Evolutionary conservation across 495 filamentous ascomycete genomes (phyloP).

Genomic region (Xeromyces bisporus): DNA sequence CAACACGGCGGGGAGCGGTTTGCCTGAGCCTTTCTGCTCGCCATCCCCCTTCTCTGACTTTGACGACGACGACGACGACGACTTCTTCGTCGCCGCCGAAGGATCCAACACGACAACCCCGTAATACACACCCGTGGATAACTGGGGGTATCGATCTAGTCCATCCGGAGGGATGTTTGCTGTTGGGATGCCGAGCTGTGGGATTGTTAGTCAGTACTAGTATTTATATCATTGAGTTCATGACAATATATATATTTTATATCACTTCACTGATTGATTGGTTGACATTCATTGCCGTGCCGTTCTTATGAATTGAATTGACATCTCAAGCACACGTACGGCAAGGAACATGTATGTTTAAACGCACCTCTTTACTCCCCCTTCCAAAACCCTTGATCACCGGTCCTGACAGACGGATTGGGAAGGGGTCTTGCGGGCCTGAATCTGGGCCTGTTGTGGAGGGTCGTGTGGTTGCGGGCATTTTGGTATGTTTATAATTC

Average conservation of each 20-base stretch:
- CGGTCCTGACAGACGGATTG: conserved; percentile 59
- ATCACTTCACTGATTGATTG: too few species aligned
- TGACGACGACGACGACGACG: background rate
- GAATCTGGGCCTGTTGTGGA: conserved; percentile 46
- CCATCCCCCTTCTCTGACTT: background rate
- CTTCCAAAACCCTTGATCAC: conserved; percentile 90
- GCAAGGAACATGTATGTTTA: too few species aligned
- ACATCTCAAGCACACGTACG: too few species aligned
- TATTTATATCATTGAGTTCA: too few species aligned
- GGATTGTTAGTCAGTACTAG: conserved; percentile 4
- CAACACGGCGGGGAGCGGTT: conserved; percentile 75
- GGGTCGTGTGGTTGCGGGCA: conserved; percentile 17
- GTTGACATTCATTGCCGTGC: too few species aligned
- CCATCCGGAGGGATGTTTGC: conserved; percentile 84
- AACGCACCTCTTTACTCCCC: conserved; percentile 63
- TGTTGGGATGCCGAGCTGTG: conserved; percentile 83
- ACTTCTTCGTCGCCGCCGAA: conserved; percentile 8
- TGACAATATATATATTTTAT: too few species aligned
- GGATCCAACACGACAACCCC: conserved; percentile 59
- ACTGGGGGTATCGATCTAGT: conserved; percentile 50
- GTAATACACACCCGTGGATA: conserved; percentile 75
- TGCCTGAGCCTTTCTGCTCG: background rate
- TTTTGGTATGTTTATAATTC: too few species aligned
- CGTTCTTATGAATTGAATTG: too few species aligned
- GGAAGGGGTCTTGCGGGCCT: conserved; percentile 64